These are phyloP conservation scores for Magnolia changhungtana DNA, from an alignment of 164 flowering plant genomes.

Conservation along the genomic window DNA sequence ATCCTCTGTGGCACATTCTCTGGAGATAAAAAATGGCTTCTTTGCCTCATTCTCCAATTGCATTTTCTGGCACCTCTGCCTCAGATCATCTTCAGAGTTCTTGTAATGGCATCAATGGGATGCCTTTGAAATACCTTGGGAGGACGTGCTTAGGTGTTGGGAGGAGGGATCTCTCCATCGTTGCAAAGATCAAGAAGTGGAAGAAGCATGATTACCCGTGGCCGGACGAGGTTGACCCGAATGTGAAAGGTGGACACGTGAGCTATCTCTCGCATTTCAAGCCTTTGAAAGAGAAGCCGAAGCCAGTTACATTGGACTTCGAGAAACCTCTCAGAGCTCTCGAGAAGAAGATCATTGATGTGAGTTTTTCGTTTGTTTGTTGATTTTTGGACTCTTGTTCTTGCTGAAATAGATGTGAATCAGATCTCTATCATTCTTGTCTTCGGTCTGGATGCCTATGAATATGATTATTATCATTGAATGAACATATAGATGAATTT, in stretches of 20 bases:
- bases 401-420: background rate
- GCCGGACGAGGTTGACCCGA: conserved; percentile 72
- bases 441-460: background rate
- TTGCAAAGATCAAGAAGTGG: conserved; percentile 62
- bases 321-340: conserved; percentile 87
- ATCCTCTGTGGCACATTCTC: too few species aligned
- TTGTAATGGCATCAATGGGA: conserved; percentile 41
- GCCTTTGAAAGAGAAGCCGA: conserved; percentile 79
- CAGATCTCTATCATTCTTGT: background rate
- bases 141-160: conserved; percentile 30
- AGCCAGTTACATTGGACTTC: conserved; percentile 75
- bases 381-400: background rate
- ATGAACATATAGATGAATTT: too few species aligned
- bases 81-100: conserved; percentile 72
- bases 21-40: conserved; percentile 44
- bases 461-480: background rate
- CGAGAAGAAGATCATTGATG: conserved; percentile 77
- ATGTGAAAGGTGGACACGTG: conserved; percentile 71
- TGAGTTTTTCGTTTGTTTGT: conserved; percentile 22
- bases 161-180: conserved; percentile 31
- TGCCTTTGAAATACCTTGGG: conserved; percentile 35
- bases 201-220: conserved; percentile 83
- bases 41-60: conserved; percentile 32
- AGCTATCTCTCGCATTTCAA: conserved; percentile 76
- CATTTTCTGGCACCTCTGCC: conserved; percentile 39